These are phyloP conservation scores for Tricholoma matsutake DNA, from an alignment of 768 basidiomycete species.

Conservation along the genomic window DNA sequence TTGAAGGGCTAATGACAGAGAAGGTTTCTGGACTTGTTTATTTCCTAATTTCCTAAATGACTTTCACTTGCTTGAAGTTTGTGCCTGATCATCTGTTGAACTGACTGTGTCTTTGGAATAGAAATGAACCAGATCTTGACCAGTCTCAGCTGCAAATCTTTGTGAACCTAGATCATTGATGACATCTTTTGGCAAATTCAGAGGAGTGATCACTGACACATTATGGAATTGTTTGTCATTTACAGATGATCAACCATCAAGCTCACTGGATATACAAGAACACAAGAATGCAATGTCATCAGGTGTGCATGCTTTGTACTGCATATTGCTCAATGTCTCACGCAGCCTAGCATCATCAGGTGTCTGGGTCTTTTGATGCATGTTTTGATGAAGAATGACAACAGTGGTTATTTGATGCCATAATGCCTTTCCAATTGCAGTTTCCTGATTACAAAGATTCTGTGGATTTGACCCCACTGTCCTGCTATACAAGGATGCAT, in stretches of 20 bases:
- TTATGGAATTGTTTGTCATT: conserved; percentile 17
- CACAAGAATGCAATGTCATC: conserved; percentile 20
- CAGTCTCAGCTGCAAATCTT: conserved; percentile 22
- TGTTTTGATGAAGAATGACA: conserved; percentile 32
- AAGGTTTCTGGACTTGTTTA: conserved; percentile 13
- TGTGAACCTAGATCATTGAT: conserved; percentile 22
- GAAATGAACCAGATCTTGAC: conserved; percentile 17
- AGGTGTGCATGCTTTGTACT: conserved; percentile 12
- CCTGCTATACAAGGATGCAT: conserved; percentile 1
- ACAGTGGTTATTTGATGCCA: conserved; percentile 30
- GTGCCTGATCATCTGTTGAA: conserved; percentile 16
- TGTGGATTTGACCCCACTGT: not conserved
- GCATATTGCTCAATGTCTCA: conserved; percentile 12
- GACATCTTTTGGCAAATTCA: conserved; percentile 23
- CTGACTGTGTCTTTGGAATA: conserved; percentile 19
- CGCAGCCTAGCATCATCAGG: conserved; percentile 23
- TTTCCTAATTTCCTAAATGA: conserved; percentile 26
- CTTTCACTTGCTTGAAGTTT: conserved; percentile 18
- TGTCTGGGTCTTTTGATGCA: conserved; percentile 23
- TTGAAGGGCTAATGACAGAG: not conserved
- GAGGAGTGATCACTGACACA: conserved; percentile 27
- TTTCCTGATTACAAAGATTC: not conserved
- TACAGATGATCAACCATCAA: conserved; percentile 5
- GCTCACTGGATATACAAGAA: conserved; percentile 11
- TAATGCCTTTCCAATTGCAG: conserved; percentile 16